These are phyloP conservation scores for Pleurotus ostreatus DNA, from an alignment of 768 basidiomycete genomes.

Conservation along the genomic window DNA sequence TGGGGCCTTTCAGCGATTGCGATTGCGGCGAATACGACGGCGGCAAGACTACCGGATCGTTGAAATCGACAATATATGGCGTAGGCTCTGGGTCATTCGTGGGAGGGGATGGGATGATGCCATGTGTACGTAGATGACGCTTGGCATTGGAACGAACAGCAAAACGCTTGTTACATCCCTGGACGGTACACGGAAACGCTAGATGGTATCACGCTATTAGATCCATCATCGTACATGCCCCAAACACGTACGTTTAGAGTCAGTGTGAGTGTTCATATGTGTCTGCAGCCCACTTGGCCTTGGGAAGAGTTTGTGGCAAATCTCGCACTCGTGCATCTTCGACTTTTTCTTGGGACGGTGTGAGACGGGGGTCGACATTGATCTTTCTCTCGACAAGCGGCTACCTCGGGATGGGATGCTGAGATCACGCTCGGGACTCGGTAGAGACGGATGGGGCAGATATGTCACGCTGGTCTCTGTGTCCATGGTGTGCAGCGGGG, in stretches of 20 bases:
- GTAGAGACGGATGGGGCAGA: not conserved
- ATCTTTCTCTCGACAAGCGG: not conserved
- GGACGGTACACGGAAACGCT: slow-evolving; percentile 54
- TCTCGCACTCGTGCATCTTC: slow-evolving; percentile 51
- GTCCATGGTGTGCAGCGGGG: not conserved
- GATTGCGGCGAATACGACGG: not conserved
- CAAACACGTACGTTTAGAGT: slow-evolving; percentile 40
- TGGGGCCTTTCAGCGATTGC: not conserved
- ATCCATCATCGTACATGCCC: not conserved
- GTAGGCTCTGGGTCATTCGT: slow-evolving; percentile 3
- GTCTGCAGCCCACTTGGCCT: slow-evolving; percentile 54
- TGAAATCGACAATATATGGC: slow-evolving; percentile 35
- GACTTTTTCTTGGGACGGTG: slow-evolving; percentile 35
- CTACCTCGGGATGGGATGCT: not conserved
- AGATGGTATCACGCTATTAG: not conserved
- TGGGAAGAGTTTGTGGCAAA: slow-evolving; percentile 50
- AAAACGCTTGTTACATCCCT: slow-evolving; percentile 62
- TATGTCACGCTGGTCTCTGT: not conserved
- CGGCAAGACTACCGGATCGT: slow-evolving; percentile 26
- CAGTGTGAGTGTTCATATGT: slow-evolving; percentile 57
- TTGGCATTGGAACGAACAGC: slow-evolving; percentile 80
- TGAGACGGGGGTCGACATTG: not conserved
- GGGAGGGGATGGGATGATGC: slow-evolving; percentile 31
- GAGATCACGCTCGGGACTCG: not conserved
- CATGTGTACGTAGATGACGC: slow-evolving; percentile 75